Base-by-base conservation (phyloP, 108 stramenopile species). In the Cyclostephanos tholiformis region DNA sequence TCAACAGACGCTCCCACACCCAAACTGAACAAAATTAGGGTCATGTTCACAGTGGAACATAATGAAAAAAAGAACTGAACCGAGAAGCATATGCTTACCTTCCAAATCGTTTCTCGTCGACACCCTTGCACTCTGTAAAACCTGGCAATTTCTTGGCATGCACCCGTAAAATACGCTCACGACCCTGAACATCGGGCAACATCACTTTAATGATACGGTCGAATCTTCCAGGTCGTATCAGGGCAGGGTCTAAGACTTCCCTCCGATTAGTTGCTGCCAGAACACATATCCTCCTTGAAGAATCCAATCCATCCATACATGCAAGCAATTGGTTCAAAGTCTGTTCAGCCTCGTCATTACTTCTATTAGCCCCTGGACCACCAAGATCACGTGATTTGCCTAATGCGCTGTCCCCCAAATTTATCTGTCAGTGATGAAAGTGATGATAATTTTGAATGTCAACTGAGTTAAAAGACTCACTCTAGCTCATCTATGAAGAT, bases 151-250 rank as follows among this genome's bases (percentile, higher is more conserved):
- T 89, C 38, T 81, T 80, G 9, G 90, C 87, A 82, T 97, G 95
- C 22, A 97, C 96, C 11, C 93, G 71, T 67, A 99, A 71, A 43
- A 97, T 95, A 8, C 86, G 75, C 71, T 92, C 93, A 32, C 90
- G 84, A 58, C 87, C 96, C n/a, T 69, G 68, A 27, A 73, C 75
- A 75, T 96, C 86, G 3, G 97, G 96, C 41, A 97, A 88, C 1
- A 62, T 72, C 29, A 97, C 84, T 26, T 82, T 87, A 32, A 98
- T 93, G 55, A 97, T 93, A 25, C 97, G 83, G 82, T 99, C 98
- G 76, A 97, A 98, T 58, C 97, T 79, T 16, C 98, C 97, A 7
- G 98, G 97, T 49, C 97, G 85, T 9, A 94, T 80, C 43, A 98
- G 72, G 0, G 97, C 97, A 9, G 88, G 84, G 74, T 98, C 97